These are phyloP conservation scores for Xylaria bambusicola DNA, from an alignment of 495 filamentous ascomycete species.

Conservation along the genomic window DNA sequence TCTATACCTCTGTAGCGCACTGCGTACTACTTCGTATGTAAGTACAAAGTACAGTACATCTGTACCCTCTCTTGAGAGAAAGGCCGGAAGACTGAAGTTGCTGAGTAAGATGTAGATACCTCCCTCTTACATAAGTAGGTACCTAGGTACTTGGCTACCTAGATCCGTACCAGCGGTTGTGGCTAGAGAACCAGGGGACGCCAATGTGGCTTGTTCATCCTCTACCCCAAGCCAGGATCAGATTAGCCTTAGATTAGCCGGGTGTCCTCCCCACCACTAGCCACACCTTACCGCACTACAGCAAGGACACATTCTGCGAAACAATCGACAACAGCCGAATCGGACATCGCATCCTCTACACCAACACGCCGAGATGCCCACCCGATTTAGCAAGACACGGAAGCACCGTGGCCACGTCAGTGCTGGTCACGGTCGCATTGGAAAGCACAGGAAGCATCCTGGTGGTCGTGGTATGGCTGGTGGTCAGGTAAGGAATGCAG, in stretches of 20 bases:
- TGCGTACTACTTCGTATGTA: too few species aligned
- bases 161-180: neutral
- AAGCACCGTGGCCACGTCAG: slow-evolving; percentile 94
- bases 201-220: neutral
- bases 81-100: too few species aligned
- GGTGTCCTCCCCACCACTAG: slow-evolving; percentile 10
- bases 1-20: too few species aligned
- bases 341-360: slow-evolving; percentile 12
- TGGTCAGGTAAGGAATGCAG: slow-evolving; percentile 57
- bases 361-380: slow-evolving; percentile 66
- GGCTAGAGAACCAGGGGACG: neutral
- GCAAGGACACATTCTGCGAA: slow-evolving; percentile 7
- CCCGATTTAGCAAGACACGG: slow-evolving; percentile 76
- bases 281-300: neutral
- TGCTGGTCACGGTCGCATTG: slow-evolving; percentile 88
- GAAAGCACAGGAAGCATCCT: slow-evolving; percentile 91
- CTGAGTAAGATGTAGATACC: too few species aligned
- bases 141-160: too few species aligned
- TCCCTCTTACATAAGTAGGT: too few species aligned
- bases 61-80: too few species aligned
- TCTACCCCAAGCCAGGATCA: slow-evolving; percentile 6
- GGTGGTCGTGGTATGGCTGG: slow-evolving; percentile 95
- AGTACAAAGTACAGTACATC: too few species aligned
- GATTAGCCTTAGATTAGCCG: slow-evolving; percentile 22
- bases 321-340: slow-evolving; percentile 18